phyloP scores from a whole-genome alignment of 2,329 filamentous ascomycete species.

The Sporothrix protearum region DNA sequence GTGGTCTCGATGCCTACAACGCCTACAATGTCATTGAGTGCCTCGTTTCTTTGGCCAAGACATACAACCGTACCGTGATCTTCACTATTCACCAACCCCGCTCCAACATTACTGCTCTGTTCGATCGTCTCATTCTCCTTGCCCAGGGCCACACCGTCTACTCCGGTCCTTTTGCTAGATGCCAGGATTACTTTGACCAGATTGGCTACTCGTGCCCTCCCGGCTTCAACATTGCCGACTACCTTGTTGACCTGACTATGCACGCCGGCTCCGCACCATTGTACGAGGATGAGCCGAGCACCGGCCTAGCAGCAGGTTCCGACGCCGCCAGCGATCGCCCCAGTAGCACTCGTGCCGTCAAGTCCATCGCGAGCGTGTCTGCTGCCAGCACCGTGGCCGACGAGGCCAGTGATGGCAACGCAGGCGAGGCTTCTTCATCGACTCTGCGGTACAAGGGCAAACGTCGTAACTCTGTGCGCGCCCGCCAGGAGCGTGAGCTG shows the following conservation, averaged over 20 bases:
- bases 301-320: constrained; percentile 39
- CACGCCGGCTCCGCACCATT: constrained; percentile 68
- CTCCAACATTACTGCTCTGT: constrained; percentile 96
- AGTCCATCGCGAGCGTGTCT: constrained; percentile 83
- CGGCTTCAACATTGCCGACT: constrained; percentile 98
- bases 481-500: constrained; percentile 83
- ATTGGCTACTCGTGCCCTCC: constrained; percentile 91
- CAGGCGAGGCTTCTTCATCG: constrained; percentile 55
- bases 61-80: constrained; percentile 92
- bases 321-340: constrained; percentile 69
- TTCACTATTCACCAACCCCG: constrained; percentile 98
- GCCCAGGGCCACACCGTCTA: constrained; percentile 89
- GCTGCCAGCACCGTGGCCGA: constrained; percentile 66
- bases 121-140: constrained; percentile 87
- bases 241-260: constrained; percentile 96
- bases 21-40: constrained; percentile 98
- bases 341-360: constrained; percentile 82
- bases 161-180: constrained; percentile 83
- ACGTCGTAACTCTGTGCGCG: constrained; percentile 74
- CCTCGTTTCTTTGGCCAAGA: constrained; percentile 89
- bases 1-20: constrained; percentile 92
- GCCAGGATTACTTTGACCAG: constrained; percentile 87
- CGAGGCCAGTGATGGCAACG: constrained; percentile 44
- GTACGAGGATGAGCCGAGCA: constrained; percentile 47
- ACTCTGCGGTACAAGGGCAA: constrained; percentile 58